These are phyloP conservation scores for Salisapilia sapeloensis DNA, from an alignment of 352 stramenopile species.

Conservation along the genomic window DNA sequence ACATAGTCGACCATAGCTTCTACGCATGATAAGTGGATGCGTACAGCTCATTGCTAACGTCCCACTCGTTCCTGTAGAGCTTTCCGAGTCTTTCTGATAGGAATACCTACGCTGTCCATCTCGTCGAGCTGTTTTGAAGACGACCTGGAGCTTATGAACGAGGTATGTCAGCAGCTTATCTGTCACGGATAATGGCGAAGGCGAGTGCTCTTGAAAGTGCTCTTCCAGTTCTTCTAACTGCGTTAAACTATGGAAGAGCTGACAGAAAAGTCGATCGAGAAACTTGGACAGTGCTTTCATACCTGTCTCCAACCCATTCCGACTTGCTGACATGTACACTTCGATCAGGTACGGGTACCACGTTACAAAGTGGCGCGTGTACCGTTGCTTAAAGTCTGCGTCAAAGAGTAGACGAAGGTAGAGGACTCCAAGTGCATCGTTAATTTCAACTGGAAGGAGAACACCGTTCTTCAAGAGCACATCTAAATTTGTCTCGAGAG, in stretches of 20 bases:
- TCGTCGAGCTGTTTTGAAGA: too few relatives aligned
- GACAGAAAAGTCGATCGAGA: conserved; percentile 72
- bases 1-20: conserved; percentile 56
- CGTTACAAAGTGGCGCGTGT: conserved; percentile 64
- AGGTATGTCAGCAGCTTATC: too few relatives aligned
- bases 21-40: too few relatives aligned
- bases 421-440: conserved; percentile 59
- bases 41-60: too few relatives aligned
- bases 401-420: conserved; percentile 74
- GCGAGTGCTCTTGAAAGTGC: conserved; percentile 7
- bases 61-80: too few relatives aligned
- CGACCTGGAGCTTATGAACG: conserved; percentile 36
- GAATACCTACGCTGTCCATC: too few relatives aligned
- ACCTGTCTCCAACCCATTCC: conserved; percentile 54
- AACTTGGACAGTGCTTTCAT: conserved; percentile 65
- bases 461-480: conserved; percentile 58
- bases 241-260: conserved; percentile 68
- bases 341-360: conserved; percentile 72
- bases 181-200: conserved; percentile 8
- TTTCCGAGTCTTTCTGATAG: too few relatives aligned
- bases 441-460: conserved; percentile 46
- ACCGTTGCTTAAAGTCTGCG: conserved; percentile 62
- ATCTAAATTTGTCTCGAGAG: conserved; percentile 22
- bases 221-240: conserved; percentile 52
- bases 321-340: conserved; percentile 39